Base-by-base conservation (phyloP, 1,284 basidiomycete species). In the Fomes fomentarius region DNA sequence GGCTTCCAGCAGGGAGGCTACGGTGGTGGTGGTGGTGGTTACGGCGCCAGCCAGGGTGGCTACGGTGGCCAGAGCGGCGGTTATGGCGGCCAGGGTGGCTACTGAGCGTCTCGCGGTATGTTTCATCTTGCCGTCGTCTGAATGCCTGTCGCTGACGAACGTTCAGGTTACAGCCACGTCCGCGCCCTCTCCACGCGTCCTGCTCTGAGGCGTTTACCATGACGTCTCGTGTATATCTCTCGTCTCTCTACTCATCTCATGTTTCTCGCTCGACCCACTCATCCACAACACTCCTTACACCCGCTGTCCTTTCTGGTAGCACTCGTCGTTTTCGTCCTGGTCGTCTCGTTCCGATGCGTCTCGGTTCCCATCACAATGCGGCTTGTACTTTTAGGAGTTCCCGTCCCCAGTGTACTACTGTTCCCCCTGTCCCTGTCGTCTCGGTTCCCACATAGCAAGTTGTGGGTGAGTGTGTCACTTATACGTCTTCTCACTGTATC, bases 321-420 rank as follows among this genome's bases (percentile, higher is more conserved):
- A 71, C 70, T 66, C 60, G 70, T 76, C 71, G 69, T 69, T 67
- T 72, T 69, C 66, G 71, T 72, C 68, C 65, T 67, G 69, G 68
- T 69, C 63, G 62, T 59, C 54, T 66, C 56, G 47, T 56, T 25
- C 21, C 47, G 57, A 63, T 61, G 43, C 64, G 67, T 68, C 68
- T 70, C 65, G 69, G 65, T 67, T 63, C 62, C 58, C 60, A 56
- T 63, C 67, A 69, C 67, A 69, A 71, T 69, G 66, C 71, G 74
- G 70, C 74, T 65, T 76, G 76, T 77, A 76, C 71, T 74, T 71
- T 65, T 75, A 75, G 66, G 70, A 67, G 66, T 60, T 48, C 54
- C 56, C 49, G 44, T 53, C 59, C 57, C 50, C 49, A 52, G 56
- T 63, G 60, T 62, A 58, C 54, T 57, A 45, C 57, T 62, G 53